These are phyloP conservation scores for Acrocalymma vagum DNA, from an alignment of 2,329 filamentous ascomycete species.

Conservation along the genomic window DNA sequence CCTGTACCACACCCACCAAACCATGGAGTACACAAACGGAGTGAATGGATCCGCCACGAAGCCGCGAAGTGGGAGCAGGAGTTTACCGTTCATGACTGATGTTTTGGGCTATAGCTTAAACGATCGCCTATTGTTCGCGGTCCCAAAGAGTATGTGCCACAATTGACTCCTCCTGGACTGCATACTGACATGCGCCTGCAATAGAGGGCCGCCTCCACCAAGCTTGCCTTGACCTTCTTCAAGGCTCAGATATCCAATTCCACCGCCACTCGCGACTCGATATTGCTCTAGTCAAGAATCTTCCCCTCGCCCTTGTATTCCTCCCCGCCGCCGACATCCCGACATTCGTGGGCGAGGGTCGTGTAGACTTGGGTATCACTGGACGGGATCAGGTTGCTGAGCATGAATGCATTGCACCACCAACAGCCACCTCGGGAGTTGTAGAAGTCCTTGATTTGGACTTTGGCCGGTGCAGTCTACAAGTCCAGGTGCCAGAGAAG, in stretches of 20 bases:
- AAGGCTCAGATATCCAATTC: slow-evolving; percentile 96
- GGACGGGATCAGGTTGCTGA: slow-evolving; percentile 92
- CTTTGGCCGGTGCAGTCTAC: slow-evolving; percentile 90
- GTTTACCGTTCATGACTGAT: slow-evolving; percentile 51
- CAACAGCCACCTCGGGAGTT: slow-evolving; percentile 62
- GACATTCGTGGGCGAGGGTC: slow-evolving; percentile 94
- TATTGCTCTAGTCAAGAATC: slow-evolving; percentile 97
- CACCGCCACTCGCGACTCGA: slow-evolving; percentile 93
- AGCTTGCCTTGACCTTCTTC: slow-evolving; percentile 86
- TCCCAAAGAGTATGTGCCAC: slow-evolving; percentile 87
- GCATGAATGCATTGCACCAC: slow-evolving; percentile 73
- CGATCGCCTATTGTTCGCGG: slow-evolving; percentile 91
- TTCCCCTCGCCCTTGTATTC: slow-evolving; percentile 94
- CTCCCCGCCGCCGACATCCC: slow-evolving; percentile 97
- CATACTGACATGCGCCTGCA: slow-evolving; percentile 16
- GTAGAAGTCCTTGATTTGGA: slow-evolving; percentile 89
- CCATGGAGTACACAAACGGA: slow-evolving; percentile 32
- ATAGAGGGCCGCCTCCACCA: slow-evolving; percentile 92
- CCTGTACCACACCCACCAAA: slow-evolving; percentile 10
- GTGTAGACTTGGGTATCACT: slow-evolving; percentile 93
- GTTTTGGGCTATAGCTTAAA: slow-evolving; percentile 72
- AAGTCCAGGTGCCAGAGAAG: slow-evolving; percentile 95
- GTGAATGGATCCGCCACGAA: slow-evolving; percentile 26
- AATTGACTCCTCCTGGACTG: neutral
- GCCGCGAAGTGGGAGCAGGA: slow-evolving; percentile 41